Evolutionary conservation across 768 basidiomycete genomes (phyloP), one percentile per base, ranked within the genome.

Genomic region (Naematelia aurantialba): DNA sequence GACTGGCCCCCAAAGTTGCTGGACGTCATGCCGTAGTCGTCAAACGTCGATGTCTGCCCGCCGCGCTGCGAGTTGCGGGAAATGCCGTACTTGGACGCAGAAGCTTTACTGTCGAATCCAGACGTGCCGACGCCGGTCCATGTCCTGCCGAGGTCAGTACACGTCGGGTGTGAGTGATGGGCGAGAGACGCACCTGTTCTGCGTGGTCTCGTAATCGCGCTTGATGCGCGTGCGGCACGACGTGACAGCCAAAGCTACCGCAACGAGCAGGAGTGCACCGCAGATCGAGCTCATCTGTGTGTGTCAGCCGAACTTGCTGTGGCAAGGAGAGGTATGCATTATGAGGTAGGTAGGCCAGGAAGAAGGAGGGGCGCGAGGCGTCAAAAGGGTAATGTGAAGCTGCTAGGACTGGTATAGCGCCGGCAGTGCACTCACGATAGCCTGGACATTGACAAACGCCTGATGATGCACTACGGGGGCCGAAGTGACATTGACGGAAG

Each of bases 231-330:
- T 29, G 31, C 68, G 59, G 22, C 61, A 62, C 14, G 66, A 51
- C 10, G 64, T 17, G 55, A 69, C n/a, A 25, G 68, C 70, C 19
- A 72, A 24, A 12, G 59, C 48, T 21, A 72, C 31, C 12, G 70
- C 62, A 29, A 61, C 21, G 3, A 53, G 8, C 4, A 72, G 51
- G 26, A 72, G 50, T 0, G 66, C 61, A 2, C 56, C 49, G 52
- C 66, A 67, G 52, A 72, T 69, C 3, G 70, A 69, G 49, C 63
- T 67, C 70, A 72, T 72, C 69, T 70, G 34, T 1, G 34, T 42
- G n/a, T 10, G 34, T 61, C n/a, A n/a, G n/a, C n/a, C n/a, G n/a
- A n/a, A n/a, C n/a, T n/a, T n/a, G n/a, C n/a, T n/a, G n/a, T n/a
- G n/a, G n/a, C n/a, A n/a, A n/a, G n/a, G n/a, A n/a, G n/a, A n/a